Percentiles rank a stretch among this genome's conserved stretches.
phyloP scores from a whole-genome alignment of 441 rosid genomes.

The Syzygium malaccense region DNA sequence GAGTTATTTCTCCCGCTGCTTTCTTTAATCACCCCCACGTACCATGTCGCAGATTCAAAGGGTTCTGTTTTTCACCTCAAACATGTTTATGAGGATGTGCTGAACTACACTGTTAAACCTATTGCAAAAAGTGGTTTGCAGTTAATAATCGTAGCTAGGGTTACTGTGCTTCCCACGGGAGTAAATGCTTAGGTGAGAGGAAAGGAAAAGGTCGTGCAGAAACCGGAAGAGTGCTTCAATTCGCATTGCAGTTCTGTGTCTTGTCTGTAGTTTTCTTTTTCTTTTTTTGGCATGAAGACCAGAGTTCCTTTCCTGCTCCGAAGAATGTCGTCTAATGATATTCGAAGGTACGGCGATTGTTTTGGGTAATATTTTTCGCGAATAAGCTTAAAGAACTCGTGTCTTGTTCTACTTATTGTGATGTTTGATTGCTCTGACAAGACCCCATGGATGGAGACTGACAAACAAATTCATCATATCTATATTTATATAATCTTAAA shows the following conservation, averaged over 20 bases:
- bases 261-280: not conserved
- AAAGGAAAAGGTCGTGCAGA: not conserved
- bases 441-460: not conserved
- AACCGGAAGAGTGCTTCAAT: not conserved
- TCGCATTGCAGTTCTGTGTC: not conserved
- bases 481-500: not conserved
- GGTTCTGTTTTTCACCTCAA: not conserved
- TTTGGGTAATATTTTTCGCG: not conserved
- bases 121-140: not conserved
- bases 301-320: not conserved
- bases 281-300: not conserved
- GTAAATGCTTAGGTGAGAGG: not conserved
- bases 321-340: not conserved
- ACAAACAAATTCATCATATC: not conserved
- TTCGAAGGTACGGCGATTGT: not conserved
- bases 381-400: not conserved
- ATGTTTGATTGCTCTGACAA: not conserved
- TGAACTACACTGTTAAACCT: not conserved
- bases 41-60: not conserved
- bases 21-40: not conserved
- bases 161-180: not conserved
- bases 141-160: not conserved
- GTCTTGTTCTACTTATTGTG: not conserved
- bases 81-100: no score
- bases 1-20: not conserved